Conservation (phyloP, 306 rosid genomes). For the Adenanthera pavonina region DNA sequence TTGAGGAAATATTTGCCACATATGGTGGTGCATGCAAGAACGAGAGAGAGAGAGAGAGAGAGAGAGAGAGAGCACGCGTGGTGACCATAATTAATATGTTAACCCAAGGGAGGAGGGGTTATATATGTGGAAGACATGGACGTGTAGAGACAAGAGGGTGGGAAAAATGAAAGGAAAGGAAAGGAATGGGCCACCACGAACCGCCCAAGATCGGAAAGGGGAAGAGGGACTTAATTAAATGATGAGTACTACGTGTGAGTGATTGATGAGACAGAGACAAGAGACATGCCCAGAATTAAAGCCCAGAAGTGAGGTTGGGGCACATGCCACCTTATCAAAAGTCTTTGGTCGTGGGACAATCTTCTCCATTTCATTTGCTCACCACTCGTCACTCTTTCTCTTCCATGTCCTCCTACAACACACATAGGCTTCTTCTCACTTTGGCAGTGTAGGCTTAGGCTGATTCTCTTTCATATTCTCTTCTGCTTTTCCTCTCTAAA, state of each 20-base stretch:
- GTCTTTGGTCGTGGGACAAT: background rate
- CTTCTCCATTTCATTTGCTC: background rate
- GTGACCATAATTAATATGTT: background rate
- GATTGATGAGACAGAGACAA: slow-evolving; percentile 48
- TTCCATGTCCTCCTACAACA: too few relatives aligned
- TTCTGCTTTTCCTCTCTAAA: background rate
- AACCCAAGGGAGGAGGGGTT: too few relatives aligned
- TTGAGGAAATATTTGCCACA: background rate
- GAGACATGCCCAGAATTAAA: slow-evolving; percentile 31
- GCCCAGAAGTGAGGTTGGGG: slow-evolving; percentile 11
- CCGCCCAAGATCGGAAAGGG: slow-evolving; percentile 24
- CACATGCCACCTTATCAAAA: slow-evolving; percentile 18
- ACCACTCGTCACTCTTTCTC: too few relatives aligned
- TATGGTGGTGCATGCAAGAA: background rate
- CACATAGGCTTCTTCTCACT: too few relatives aligned
- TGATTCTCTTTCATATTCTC: background rate
- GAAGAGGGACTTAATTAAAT: background rate
- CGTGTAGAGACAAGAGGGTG: background rate
- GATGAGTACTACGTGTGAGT: background rate
- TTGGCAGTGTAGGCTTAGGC: background rate
- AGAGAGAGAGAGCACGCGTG: background rate
- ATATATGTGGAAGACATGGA: too few relatives aligned
- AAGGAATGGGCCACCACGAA: slow-evolving; percentile 26
- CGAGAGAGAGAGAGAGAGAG: background rate
- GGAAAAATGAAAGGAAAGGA: background rate